Conservation (phyloP, 441 rosid genomes). For the Eruca vesicaria region DNA sequence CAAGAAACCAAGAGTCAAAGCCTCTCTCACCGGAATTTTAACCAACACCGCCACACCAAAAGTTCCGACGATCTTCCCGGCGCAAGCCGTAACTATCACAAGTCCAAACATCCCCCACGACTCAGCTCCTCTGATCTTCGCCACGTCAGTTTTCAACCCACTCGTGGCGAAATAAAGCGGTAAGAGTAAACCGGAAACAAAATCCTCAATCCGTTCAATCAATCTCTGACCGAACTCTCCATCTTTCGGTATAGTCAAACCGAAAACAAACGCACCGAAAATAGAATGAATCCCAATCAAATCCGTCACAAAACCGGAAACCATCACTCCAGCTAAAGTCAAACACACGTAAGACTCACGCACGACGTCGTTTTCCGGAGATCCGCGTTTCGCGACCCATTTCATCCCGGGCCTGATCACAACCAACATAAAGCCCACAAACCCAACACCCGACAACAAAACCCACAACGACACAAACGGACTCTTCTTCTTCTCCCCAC, state of each 20-base stretch:
- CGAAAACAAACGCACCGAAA: slow-evolving; percentile 72
- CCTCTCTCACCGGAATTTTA: slow-evolving; percentile 60
- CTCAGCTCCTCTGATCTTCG: slow-evolving; percentile 47
- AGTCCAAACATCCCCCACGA: slow-evolving; percentile 65
- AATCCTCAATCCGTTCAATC: slow-evolving; percentile 63
- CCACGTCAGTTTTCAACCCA: slow-evolving; percentile 65
- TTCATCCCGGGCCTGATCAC: slow-evolving; percentile 56
- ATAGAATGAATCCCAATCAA: slow-evolving; percentile 74
- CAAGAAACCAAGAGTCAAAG: slow-evolving; percentile 67
- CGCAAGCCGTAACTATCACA: slow-evolving; percentile 59
- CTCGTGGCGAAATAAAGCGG: slow-evolving; percentile 79
- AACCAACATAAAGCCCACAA: slow-evolving; percentile 56
- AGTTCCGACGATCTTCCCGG: slow-evolving; percentile 69
- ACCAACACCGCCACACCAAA: slow-evolving; percentile 57
- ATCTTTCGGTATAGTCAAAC: slow-evolving; percentile 65
- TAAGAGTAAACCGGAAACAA: slow-evolving; percentile 62
- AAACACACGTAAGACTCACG: slow-evolving; percentile 60
- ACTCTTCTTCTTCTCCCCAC: slow-evolving; percentile 33
- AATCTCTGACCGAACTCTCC: slow-evolving; percentile 53
- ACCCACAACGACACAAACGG: slow-evolving; percentile 62
- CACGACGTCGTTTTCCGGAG: slow-evolving; percentile 44
- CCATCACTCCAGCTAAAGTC: slow-evolving; percentile 64
- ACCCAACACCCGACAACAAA: slow-evolving; percentile 52
- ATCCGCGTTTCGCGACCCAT: slow-evolving; percentile 49
- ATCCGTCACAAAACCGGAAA: slow-evolving; percentile 66